Evolutionary conservation across 805 yeast genomes (phyloP).

Genomic region (Zygosaccharomyces siamensis): DNA sequence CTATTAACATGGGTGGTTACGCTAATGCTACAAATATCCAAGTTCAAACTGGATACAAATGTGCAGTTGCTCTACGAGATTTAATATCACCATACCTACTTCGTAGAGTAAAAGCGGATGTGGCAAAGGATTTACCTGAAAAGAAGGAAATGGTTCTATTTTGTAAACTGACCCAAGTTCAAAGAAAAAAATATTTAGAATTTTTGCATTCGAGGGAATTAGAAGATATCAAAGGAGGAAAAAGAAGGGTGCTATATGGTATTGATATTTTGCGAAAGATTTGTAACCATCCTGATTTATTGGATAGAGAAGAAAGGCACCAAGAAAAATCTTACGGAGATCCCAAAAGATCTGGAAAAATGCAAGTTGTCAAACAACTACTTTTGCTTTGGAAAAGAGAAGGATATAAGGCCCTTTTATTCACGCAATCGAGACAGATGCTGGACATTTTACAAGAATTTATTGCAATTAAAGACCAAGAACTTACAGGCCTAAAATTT

Average conservation of each 20-base stretch:
- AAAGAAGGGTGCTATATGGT: conserved; percentile 78
- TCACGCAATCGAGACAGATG: conserved; percentile 94
- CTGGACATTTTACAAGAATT: conserved; percentile 76
- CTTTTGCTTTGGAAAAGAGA: conserved; percentile 71
- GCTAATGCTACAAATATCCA: conserved; percentile 95
- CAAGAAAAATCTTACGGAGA: conserved; percentile 45
- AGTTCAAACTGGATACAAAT: conserved; percentile 92
- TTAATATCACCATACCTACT: conserved; percentile 84
- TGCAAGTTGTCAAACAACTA: conserved; percentile 79
- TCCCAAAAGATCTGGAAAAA: conserved; percentile 71
- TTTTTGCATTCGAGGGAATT: conserved; percentile 76
- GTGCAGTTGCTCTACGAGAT: conserved; percentile 87
- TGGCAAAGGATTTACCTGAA: conserved; percentile 89
- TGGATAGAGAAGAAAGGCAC: conserved; percentile 40
- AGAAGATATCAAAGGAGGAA: conserved; percentile 65
- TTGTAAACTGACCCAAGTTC: conserved; percentile 76
- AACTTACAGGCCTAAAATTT: conserved; percentile 41
- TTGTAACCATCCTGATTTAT: conserved; percentile 93
- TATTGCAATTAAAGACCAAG: conserved; percentile 39
- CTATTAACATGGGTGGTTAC: conserved; percentile 96
- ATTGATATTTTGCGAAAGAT: conserved; percentile 86
- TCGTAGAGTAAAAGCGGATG: conserved; percentile 86
- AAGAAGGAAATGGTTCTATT: conserved; percentile 92
- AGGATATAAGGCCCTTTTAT: conserved; percentile 75
- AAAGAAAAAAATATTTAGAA: conserved; percentile 65